Evolutionary conservation across 1,284 basidiomycete genomes (phyloP), one percentile per base, ranked within the genome.

Genomic region (Vanrija pseudolonga): DNA sequence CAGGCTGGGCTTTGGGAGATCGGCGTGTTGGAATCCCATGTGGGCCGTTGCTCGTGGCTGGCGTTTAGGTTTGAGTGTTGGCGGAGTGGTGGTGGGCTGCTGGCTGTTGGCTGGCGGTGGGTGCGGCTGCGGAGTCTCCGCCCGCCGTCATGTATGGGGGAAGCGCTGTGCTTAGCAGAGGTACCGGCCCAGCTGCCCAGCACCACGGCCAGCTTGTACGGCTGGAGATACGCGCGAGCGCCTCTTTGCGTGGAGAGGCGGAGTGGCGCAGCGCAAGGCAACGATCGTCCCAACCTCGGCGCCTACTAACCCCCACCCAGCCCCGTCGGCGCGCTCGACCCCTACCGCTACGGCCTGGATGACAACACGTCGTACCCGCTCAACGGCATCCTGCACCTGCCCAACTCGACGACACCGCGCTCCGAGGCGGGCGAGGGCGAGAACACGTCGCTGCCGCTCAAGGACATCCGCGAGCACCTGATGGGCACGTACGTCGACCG

Each of bases 401-500:
- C 69, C 18, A 50, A 55, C 40, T 46, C 53, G 11, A 62, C 59
- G 4, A 54, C 56, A 9, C 45, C 57, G 2, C 77, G 62, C 54
- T 76, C 79, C 4, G 73, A 76, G 12, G 79, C 80, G 6, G 71
- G 67, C 3, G 77, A 80, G 50, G 82, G 84, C n/a, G 78, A 79
- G 65, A 87, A 87, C 84, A 81, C 82, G 3, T 48, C 58, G 0
- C 45, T 61, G 18, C 45, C 59, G 1, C 79, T 93, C 36, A 80
- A 80, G 26, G 81, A 87, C 45, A 89, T 94, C 57, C 81, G 81
- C 7, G 71, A 79, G 28, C 86, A 89, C 72, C 78, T 94, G 17
- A 82, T 85, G 53, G 73, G 79, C 0, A 81, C 88, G 1, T 93
- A 94, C 66, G 87, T 89, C 28, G 88, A 85, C 4, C 83, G 83